Percentiles rank a stretch among this genome's conserved stretches.
Evolutionary conservation across 78 protist genomes (phyloP).

Genomic region (Planoprotostelium fungivorum): DNA sequence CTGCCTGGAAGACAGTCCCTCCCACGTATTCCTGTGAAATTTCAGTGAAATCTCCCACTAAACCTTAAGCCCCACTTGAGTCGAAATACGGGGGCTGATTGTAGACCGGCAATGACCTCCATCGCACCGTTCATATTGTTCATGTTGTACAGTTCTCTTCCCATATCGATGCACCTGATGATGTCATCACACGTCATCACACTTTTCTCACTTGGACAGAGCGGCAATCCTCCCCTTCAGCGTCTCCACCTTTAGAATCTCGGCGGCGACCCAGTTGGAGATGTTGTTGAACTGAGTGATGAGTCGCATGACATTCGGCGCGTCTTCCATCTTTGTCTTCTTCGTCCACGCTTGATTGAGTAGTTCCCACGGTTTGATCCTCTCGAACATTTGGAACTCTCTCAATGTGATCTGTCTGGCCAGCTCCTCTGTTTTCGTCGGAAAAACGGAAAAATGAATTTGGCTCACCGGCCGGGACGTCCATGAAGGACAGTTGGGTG

Average conservation of each 20-base stretch:
- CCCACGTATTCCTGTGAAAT: not conserved
- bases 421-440: conserved; percentile 38
- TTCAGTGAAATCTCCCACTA: not conserved
- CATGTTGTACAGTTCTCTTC: not conserved
- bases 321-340: conserved; percentile 25
- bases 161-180: not conserved
- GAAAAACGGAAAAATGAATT: not conserved
- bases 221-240: not conserved
- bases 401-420: conserved; percentile 62
- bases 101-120: not conserved
- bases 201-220: not conserved
- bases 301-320: conserved; percentile 57
- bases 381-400: conserved; percentile 54
- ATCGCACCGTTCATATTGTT: not conserved
- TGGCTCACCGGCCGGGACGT: not conserved
- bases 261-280: conserved; percentile 8
- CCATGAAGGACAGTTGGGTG: not conserved
- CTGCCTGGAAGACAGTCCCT: not conserved
- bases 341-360: conserved; percentile 72
- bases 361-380: conserved; percentile 68
- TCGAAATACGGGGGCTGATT: not conserved
- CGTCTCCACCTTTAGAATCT: not conserved
- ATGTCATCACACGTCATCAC: not conserved
- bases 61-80: not conserved
- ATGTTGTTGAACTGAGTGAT: conserved; percentile 63